Evolutionary conservation across 192 early-diverging fungal species (phyloP).

Genomic region (Paraglomus brasilianum): DNA sequence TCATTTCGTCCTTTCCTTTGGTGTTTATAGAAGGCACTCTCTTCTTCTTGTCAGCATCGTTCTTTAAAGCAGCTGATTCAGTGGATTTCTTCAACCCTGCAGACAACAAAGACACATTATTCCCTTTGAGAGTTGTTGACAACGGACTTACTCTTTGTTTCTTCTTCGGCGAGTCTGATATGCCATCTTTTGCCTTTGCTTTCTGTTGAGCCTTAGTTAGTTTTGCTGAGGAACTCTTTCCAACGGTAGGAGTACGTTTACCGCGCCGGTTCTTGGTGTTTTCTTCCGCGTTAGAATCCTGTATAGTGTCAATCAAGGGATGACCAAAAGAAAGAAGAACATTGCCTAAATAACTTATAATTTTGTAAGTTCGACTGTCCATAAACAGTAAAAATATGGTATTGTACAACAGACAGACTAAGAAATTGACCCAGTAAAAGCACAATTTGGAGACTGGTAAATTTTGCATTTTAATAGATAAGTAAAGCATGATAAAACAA

Average conservation of each 20-base stretch:
- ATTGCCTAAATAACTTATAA: slow-evolving; percentile 3
- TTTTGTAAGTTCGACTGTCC: too few relatives aligned
- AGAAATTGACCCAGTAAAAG: too few relatives aligned
- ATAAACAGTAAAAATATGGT: too few relatives aligned
- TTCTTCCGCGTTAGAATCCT: neutral
- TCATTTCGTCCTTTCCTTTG: neutral
- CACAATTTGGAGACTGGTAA: too few relatives aligned
- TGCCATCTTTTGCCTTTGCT: slow-evolving; percentile 7
- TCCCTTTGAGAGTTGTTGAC: neutral
- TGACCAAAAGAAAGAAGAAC: slow-evolving; percentile 14
- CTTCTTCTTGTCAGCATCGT: neutral
- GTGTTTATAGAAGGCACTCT: neutral
- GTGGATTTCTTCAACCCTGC: slow-evolving; percentile 18
- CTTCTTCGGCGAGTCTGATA: neutral
- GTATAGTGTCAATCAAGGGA: neutral
- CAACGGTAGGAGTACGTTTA: neutral
- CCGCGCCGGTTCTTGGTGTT: neutral
- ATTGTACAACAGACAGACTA: too few relatives aligned
- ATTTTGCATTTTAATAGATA: neutral
- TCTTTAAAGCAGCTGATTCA: neutral
- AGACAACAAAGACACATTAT: slow-evolving; percentile 17
- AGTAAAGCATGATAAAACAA: slow-evolving; percentile 16
- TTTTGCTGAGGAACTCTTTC: too few relatives aligned
- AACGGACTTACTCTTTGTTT: neutral
- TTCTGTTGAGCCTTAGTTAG: neutral